Percentiles rank a stretch among this genome's conserved stretches.
These are phyloP conservation scores for Globisporangium sylvaticum DNA, from an alignment of 352 stramenopile genomes.

Conservation along the genomic window DNA sequence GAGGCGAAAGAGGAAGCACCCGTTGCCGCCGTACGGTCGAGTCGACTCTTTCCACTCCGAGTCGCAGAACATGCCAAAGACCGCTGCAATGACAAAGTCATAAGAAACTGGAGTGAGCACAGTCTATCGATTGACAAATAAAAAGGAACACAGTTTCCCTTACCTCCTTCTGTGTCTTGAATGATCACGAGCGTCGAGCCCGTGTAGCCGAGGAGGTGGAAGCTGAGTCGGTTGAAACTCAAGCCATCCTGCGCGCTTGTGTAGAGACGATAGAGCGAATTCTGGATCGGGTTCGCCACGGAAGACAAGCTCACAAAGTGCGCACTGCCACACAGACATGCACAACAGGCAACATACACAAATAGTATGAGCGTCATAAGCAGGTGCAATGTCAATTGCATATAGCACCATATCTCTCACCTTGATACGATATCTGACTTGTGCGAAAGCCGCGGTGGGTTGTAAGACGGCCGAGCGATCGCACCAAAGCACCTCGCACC, in stretches of 20 bases:
- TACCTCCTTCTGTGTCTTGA: constrained; percentile 62
- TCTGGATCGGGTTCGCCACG: constrained; percentile 56
- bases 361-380: neutral
- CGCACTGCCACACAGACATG: constrained; percentile 28
- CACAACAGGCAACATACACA: neutral
- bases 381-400: neutral
- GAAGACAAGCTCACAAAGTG: constrained; percentile 63
- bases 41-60: constrained; percentile 82
- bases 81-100: constrained; percentile 26
- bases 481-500: constrained; percentile 42
- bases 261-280: constrained; percentile 59
- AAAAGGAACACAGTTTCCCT: neutral
- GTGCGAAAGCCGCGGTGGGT: constrained; percentile 43
- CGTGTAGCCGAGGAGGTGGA: constrained; percentile 78
- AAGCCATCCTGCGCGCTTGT: constrained; percentile 76
- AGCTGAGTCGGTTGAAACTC: constrained; percentile 81
- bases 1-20: constrained; percentile 78
- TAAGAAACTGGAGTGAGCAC: neutral
- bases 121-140: neutral
- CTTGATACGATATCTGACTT: constrained; percentile 65
- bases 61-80: constrained; percentile 88
- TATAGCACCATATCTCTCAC: constrained; percentile 21
- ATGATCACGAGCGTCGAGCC: constrained; percentile 70
- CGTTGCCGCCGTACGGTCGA: constrained; percentile 75
- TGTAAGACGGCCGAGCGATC: constrained; percentile 50